Evolutionary conservation across 2,329 filamentous ascomycete species (phyloP).

Genomic region (Byssoonygena ceratinophila): DNA sequence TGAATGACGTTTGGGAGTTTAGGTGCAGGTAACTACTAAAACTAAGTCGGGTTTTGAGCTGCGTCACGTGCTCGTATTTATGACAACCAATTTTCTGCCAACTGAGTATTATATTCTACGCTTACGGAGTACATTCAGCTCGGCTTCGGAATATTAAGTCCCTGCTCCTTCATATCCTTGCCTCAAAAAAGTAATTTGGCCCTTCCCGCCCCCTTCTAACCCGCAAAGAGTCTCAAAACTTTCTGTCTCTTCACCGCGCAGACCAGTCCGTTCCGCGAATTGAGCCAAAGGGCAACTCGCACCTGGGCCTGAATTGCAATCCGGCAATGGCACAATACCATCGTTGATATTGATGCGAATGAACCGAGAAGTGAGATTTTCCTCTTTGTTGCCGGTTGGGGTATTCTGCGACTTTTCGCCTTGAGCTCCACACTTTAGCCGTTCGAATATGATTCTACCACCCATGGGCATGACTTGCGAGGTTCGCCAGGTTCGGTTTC

Average conservation of each 20-base stretch:
- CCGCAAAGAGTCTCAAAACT: constrained; percentile 43
- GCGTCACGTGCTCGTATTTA: no score
- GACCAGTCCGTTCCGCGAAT: constrained; percentile 35
- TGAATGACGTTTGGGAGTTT: not conserved
- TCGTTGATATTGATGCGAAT: constrained; percentile 50
- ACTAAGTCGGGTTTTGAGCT: no score
- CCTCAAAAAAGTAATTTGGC: constrained; percentile 41
- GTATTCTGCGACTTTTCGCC: not conserved
- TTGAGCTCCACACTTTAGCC: constrained; percentile 36
- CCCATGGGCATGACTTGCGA: constrained; percentile 50
- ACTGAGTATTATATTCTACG: no score
- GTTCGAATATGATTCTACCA: constrained; percentile 45
- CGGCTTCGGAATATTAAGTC: not conserved
- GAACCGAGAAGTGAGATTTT: constrained; percentile 25
- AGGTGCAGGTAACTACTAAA: no score
- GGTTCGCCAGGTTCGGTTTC: constrained; percentile 43
- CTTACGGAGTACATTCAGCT: no score
- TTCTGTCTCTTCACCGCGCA: constrained; percentile 35
- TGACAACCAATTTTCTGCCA: no score
- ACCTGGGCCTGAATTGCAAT: constrained; percentile 40
- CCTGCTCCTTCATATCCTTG: constrained; percentile 27
- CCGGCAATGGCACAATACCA: constrained; percentile 42
- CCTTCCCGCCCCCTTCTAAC: constrained; percentile 31
- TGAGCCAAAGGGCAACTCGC: constrained; percentile 38
- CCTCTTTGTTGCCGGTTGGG: no score